These are phyloP conservation scores for Tolypocladium ovalisporum DNA, from an alignment of 2,329 filamentous ascomycete species.

Conservation along the genomic window DNA sequence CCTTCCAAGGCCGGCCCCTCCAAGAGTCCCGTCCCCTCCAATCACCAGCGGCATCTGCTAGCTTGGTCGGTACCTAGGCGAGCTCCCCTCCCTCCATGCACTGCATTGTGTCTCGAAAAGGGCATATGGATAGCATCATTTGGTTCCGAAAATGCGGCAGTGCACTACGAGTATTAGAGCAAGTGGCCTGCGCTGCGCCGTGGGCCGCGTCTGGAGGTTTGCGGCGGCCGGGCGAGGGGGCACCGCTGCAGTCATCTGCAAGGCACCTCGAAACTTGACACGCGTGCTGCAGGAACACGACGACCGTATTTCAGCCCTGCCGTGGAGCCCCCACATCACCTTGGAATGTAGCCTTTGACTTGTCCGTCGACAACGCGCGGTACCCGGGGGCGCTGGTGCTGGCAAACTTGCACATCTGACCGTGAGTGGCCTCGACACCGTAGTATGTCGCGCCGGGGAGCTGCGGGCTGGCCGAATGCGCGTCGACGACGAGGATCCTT, in stretches of 20 bases:
- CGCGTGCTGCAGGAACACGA: background rate
- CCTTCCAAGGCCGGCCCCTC: background rate
- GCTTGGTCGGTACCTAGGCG: too few species aligned
- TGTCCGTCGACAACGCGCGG: conserved; percentile 34
- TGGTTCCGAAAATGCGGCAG: background rate
- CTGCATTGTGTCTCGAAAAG: background rate
- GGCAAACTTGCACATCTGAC: conserved; percentile 62
- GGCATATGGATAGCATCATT: too few species aligned
- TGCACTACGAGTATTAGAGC: background rate
- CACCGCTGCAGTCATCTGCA: background rate
- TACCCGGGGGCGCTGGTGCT: conserved; percentile 56
- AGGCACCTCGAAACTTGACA: background rate
- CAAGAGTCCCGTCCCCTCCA: too few species aligned
- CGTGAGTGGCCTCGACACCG: conserved; percentile 65
- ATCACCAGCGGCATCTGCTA: too few species aligned
- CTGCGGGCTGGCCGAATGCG: conserved; percentile 57
- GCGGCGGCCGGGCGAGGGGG: too few species aligned
- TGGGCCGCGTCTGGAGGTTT: too few species aligned
- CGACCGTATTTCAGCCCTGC: too few species aligned
- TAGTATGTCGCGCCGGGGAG: conserved; percentile 61
- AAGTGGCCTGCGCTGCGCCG: too few species aligned
- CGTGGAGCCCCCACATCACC: too few species aligned
- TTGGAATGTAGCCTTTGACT: too few species aligned
- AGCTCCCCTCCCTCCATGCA: background rate
- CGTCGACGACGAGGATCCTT: conserved; percentile 54